Percentiles rank a stretch among this genome's conserved stretches.
These are phyloP conservation scores for Colletotrichum tropicale DNA, from an alignment of 2,329 filamentous ascomycete genomes.

Conservation along the genomic window DNA sequence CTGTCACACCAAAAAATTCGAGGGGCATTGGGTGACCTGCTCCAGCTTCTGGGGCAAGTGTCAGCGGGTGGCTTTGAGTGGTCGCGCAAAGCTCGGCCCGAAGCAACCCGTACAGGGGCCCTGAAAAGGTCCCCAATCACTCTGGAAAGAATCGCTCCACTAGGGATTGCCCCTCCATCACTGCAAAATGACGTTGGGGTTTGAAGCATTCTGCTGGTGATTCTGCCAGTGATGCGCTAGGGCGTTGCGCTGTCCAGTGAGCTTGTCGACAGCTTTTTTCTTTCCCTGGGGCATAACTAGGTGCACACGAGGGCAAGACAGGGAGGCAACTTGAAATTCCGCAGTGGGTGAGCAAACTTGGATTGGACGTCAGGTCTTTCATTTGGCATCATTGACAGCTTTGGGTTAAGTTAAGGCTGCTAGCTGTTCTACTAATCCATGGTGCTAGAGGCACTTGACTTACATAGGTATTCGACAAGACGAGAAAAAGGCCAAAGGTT, in stretches of 20 bases:
- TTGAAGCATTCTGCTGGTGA: slow-evolving; percentile 4
- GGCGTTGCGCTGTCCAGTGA: neutral
- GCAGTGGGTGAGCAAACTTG: neutral
- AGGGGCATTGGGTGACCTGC: slow-evolving; percentile 13
- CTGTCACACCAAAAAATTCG: slow-evolving; percentile 21
- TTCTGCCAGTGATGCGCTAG: slow-evolving; percentile 14
- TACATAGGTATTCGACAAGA: neutral
- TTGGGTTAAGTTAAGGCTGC: neutral
- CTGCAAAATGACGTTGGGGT: slow-evolving; percentile 19
- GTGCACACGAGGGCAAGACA: neutral
- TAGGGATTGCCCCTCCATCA: slow-evolving; percentile 9
- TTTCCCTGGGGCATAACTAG: neutral
- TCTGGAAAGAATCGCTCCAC: neutral
- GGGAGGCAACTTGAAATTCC: neutral
- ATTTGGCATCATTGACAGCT: neutral
- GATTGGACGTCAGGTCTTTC: neutral
- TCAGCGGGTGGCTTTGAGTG: neutral
- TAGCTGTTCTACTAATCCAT: neutral
- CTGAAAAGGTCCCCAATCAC: neutral
- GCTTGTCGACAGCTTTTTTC: neutral
- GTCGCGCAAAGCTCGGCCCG: slow-evolving; percentile 5
- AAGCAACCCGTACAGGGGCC: neutral
- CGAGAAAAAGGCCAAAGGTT: neutral
- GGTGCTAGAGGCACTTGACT: neutral
- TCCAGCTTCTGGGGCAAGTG: neutral